Evolutionary conservation across 106 monocot genomes (phyloP), one percentile per base, ranked within the genome.

Genomic region (Vanilla planifolia): DNA sequence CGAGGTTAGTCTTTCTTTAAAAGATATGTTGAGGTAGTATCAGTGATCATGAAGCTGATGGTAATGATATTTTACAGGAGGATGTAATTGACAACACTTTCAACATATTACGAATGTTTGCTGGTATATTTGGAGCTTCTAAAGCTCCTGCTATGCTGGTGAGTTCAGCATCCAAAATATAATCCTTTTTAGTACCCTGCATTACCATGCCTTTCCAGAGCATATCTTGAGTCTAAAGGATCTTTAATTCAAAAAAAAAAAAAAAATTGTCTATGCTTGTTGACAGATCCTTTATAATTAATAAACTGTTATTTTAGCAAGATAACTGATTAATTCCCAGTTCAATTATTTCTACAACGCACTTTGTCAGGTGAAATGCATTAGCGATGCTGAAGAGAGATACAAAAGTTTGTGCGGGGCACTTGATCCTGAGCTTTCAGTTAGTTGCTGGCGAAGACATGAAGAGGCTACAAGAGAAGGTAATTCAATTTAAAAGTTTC

Each of bases 381-480:
- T 95, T 43, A 35, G 69, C 41, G 78, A 89, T 17, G 79, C 76
- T 27, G 94, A 95, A 73, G 76, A 86, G 52, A 83, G 78, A 63
- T 84, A 75, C 34, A 73, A 76, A 8, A 45, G 15, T 34, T 43
- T 89, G 56, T 74, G 64, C 27, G 67, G 24, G 51, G 72, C 33
- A 44, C 64, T 95, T 51, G 83, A 84, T 60, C 78, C 89, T 36
- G 73, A 77, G 4, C 67, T 95, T 22, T 79, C 73, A 10, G 67
- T 62, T 1, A 80, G 64, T 17, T 81, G 79, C 55, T 63, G 62
- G 71, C 75, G 69, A 79, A 82, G 94, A 86, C 89, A 83, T 48
- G 71, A 86, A 79, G 89, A 95, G 67, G 94, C 94, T 9, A 79
- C 94, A 40, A 72, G 48, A 35, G 86, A 89, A 83, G 94, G 94